Base-by-base conservation (phyloP, 75 land plant genomes). In the Cupressus sempervirens region DNA sequence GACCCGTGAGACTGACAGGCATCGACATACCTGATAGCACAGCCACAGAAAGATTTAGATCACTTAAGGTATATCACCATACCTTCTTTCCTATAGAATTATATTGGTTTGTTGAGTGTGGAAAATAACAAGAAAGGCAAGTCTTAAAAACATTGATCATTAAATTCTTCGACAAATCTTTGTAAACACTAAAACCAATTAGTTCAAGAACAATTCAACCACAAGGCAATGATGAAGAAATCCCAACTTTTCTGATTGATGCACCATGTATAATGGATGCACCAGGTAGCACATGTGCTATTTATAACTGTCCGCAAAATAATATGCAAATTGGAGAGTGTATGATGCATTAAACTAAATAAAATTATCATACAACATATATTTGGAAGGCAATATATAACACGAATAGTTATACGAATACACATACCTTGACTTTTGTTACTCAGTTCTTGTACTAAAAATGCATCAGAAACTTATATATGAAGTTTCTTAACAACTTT, bases 11-110 rank as follows among this genome's bases (percentile, higher is more conserved):
- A 41, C 46, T 79, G 43, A 43, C 81, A 79, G 43, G 81, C 43
- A 79, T 40, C 81, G 26, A 79, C 41, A 79, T 79, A 79, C 46
- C 81, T 79, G 43, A 43, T 41, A 79, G 46, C 81, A 70, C 35
- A 70, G 35, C 14, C 32, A 70, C 32, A 70, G 35, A 32, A 70
- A 70, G 4, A 10, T 29, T 70, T 32, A 70, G n/a, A 32, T 70
- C 12, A 70, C 74, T 70, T 9, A 70, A 70, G 74, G 32, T 32
- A 30, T 7, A 12, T 30, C 74, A 70, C 3, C 34, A 70, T 3
- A 32, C 35, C 13, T 30, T 30, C 74, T 70, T 2, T 1, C 74
- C 74, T 70, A 32, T 3, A 70, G 14, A 35, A 70, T 30, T 70
- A 30, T 32, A 4, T 32, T 32, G 74, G 74, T 70, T 70, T 70